Evolutionary conservation across 2,329 filamentous ascomycete species (phyloP).

Genomic region (Chaetomiaceae sp.): DNA sequence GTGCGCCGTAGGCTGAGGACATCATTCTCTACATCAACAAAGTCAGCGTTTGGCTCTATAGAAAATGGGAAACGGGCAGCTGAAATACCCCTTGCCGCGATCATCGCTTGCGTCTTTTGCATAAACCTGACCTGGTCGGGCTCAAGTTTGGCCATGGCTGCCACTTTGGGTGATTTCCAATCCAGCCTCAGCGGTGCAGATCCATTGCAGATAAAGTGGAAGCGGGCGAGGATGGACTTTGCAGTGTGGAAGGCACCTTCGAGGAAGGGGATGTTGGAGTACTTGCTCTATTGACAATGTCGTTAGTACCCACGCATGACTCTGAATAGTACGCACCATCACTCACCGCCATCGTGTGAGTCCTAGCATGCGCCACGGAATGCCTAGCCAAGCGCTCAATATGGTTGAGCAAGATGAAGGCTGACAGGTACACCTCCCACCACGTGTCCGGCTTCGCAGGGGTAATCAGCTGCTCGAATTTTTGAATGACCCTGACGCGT

Average conservation of each 20-base stretch:
- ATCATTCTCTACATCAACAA: conserved; percentile 8
- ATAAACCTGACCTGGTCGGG: conserved; percentile 20
- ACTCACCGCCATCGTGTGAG: conserved; percentile 22
- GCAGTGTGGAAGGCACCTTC: conserved; percentile 24
- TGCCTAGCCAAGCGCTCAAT: conserved; percentile 25
- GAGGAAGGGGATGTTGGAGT: conserved; percentile 25
- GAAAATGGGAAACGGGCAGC: neutral
- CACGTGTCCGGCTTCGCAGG: conserved; percentile 21
- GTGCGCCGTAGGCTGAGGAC: conserved; percentile 13
- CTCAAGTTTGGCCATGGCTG: conserved; percentile 19
- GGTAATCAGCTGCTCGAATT: conserved; percentile 20
- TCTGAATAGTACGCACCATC: no score
- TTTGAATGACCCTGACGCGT: conserved; percentile 13
- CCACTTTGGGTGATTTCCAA: conserved; percentile 18
- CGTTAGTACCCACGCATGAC: neutral
- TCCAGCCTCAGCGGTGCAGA: conserved; percentile 21
- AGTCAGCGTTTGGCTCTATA: neutral
- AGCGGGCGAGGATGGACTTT: conserved; percentile 26
- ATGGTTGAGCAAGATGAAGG: conserved; percentile 26
- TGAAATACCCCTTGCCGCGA: conserved; percentile 16
- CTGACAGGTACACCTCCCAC: conserved; percentile 25
- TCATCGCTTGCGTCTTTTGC: conserved; percentile 19
- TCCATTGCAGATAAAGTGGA: conserved; percentile 27
- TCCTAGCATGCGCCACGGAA: conserved; percentile 20
- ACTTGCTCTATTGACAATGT: conserved; percentile 14